Evolutionary conservation across 1,284 basidiomycete genomes (phyloP).

Genomic region (Phenoliferia sp.): DNA sequence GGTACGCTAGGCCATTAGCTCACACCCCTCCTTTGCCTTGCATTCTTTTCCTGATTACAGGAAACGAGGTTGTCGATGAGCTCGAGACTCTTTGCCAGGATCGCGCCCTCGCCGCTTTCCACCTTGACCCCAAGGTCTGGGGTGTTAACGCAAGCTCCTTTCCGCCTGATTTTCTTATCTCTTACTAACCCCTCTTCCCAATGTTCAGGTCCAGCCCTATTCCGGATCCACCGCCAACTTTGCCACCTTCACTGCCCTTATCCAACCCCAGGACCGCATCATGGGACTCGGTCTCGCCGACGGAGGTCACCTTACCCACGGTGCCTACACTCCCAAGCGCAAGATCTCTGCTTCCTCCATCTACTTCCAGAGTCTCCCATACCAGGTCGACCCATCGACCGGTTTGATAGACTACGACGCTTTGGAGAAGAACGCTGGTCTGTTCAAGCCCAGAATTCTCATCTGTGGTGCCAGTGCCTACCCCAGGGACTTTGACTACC

Average conservation of each 20-base stretch:
- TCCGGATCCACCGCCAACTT: conserved; percentile 75
- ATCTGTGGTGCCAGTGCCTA: conserved; percentile 99
- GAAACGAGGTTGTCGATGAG: conserved; percentile 76
- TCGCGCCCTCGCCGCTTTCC: conserved; percentile 93
- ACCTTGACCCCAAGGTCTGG: conserved; percentile 77
- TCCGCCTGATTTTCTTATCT: conserved; percentile 41
- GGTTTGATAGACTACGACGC: conserved; percentile 87
- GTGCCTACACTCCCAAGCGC: conserved; percentile 58
- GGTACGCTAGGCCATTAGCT: neutral
- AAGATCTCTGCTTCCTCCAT: conserved; percentile 99
- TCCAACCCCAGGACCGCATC: conserved; percentile 95
- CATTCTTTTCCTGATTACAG: too few species aligned
- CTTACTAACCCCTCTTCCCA: neutral
- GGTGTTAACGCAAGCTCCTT: conserved; percentile 71
- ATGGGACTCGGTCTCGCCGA: conserved; percentile 99
- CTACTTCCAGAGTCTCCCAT: conserved; percentile 99
- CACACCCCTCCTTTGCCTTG: neutral
- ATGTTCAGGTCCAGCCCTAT: too few species aligned
- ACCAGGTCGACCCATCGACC: conserved; percentile 75
- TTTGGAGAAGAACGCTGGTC: conserved; percentile 80
- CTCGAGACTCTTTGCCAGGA: conserved; percentile 92
- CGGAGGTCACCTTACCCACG: conserved; percentile 74
- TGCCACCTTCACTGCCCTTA: conserved; percentile 91
- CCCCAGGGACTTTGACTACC: conserved; percentile 97
- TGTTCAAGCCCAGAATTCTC: conserved; percentile 93